Base-by-base conservation (phyloP, 768 basidiomycete genomes). In the Termitomyces sp. region DNA sequence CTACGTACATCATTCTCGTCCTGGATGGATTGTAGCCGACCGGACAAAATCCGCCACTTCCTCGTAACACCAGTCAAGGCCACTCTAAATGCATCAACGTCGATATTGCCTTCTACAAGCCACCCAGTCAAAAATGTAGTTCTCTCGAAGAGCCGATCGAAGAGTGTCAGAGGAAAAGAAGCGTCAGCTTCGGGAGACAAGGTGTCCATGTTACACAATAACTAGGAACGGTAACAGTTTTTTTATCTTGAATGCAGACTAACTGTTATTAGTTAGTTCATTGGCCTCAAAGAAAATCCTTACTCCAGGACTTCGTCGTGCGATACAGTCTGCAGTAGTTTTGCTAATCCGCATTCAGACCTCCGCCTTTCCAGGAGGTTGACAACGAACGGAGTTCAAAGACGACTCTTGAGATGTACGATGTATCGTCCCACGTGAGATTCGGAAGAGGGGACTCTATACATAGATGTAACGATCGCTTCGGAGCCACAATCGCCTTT, bases 41-140 rank as follows among this genome's bases (percentile, higher is more conserved):
- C 73, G 34, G 72, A 64, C 18, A 74, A 62, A 42, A 69, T 55
- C 26, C 70, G 69, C 73, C 73, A 74, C 61, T 72, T 74, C 32
- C 59, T 56, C 10, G 71, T 74, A 22, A 76, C 54, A 8, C 68
- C 65, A 5, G 61, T 53, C 55, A 79, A 63, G 8, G 76, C 76
- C 27, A 48, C 43, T 4, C 59, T 60, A 22, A 79, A 58, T 37
- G 68, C 68, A 26, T 67, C 56, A n/a, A 63, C 62, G 62, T 79
- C 72, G 46, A 79, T 67, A 26, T 60, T 67, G 8, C 77, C 77
- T 62, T 76, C 69, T 1, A 79, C 70, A 9, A 79, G 68, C 78
- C 78, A 79, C 16, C 75, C 78, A 20, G 75, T 78, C 18, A 75
- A 64, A 56, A 78, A 75, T 1, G 71, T 71, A 3, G 74, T 74